These are phyloP conservation scores for Fomitopsis pinicola DNA, from an alignment of 1,284 basidiomycete genomes.

Conservation along the genomic window DNA sequence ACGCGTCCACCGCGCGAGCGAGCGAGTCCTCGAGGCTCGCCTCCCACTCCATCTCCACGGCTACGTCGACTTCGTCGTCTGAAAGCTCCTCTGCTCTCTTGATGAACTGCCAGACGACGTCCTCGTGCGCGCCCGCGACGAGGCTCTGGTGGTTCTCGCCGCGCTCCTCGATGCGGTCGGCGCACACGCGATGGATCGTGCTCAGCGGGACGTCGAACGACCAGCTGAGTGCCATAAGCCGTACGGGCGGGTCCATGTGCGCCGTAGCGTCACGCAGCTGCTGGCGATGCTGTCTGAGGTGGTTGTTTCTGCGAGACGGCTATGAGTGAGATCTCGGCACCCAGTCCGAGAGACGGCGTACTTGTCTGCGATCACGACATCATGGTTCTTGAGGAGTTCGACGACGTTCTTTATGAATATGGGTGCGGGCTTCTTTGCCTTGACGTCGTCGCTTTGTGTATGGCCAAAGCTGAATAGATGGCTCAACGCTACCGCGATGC, in stretches of 20 bases:
- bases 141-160: slow-evolving; percentile 86
- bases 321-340: neutral
- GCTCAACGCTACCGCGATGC: slow-evolving; percentile 75
- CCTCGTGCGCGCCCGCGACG: slow-evolving; percentile 73
- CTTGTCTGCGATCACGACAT: slow-evolving; percentile 91
- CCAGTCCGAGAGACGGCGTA: slow-evolving; percentile 29
- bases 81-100: slow-evolving; percentile 61
- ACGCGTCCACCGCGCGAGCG: slow-evolving; percentile 53
- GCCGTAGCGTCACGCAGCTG: slow-evolving; percentile 56
- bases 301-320: slow-evolving; percentile 71
- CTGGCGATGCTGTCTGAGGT: slow-evolving; percentile 72
- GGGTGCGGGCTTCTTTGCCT: slow-evolving; percentile 74
- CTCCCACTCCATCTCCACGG: slow-evolving; percentile 62
- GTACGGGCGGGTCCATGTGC: slow-evolving; percentile 46
- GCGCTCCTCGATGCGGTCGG: slow-evolving; percentile 67
- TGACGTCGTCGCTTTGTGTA: slow-evolving; percentile 90
- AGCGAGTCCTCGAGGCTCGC: slow-evolving; percentile 56
- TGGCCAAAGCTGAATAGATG: slow-evolving; percentile 84
- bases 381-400: slow-evolving; percentile 53
- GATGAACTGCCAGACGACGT: slow-evolving; percentile 81
- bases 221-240: slow-evolving; percentile 82
- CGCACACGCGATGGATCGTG: slow-evolving; percentile 69
- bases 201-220: slow-evolving; percentile 48
- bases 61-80: slow-evolving; percentile 57
- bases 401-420: slow-evolving; percentile 77